phyloP scores from a whole-genome alignment of 495 filamentous ascomycete species.

The Platismatia glauca region DNA sequence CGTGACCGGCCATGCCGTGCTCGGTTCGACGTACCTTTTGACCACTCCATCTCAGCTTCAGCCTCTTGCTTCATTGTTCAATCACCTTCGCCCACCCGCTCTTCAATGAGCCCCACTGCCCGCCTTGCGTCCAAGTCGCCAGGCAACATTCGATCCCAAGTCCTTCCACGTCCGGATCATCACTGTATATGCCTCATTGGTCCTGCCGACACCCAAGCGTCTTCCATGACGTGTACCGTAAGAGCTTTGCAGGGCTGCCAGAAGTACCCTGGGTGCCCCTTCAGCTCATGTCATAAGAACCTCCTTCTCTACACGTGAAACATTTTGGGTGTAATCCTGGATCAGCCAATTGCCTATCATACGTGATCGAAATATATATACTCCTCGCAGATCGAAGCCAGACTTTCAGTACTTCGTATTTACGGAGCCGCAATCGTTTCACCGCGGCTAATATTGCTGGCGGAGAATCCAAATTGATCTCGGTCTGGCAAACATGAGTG shows the following conservation, averaged over 20 bases:
- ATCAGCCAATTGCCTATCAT: background rate
- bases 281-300: background rate
- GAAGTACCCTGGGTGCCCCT: background rate
- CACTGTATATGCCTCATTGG: background rate
- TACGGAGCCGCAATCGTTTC: background rate
- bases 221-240: background rate
- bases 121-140: background rate
- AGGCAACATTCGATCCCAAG: background rate
- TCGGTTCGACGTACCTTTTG: too few species aligned
- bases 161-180: background rate
- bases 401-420: background rate
- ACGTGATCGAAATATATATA: background rate
- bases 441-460: background rate
- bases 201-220: background rate
- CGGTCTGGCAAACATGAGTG: conserved; percentile 8
- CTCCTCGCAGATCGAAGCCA: background rate
- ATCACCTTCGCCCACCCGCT: too few species aligned
- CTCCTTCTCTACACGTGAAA: background rate
- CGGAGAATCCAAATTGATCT: background rate
- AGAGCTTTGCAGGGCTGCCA: background rate
- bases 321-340: background rate
- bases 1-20: too few species aligned
- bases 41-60: background rate
- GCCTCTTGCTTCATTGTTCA: background rate
- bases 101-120: background rate